Evolutionary conservation across 192 early-diverging fungal genomes (phyloP), one percentile per base, ranked within the genome.

Genomic region (Coemansia reversa): DNA sequence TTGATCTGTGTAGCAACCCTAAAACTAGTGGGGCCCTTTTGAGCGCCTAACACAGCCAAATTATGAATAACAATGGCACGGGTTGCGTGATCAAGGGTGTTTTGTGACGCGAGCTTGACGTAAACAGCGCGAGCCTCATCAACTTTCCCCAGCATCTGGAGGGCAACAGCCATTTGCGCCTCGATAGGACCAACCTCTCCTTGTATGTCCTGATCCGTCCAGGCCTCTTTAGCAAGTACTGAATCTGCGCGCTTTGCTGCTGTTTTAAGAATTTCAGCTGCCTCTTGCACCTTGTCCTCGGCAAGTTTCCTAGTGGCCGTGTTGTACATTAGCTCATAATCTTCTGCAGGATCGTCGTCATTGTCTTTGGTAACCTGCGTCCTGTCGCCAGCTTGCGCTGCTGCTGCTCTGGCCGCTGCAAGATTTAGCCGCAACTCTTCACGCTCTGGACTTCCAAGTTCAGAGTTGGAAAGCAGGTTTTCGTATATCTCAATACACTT

Each of bases 311-410:
- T 32, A 7, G 77, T 75, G 5, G 72, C 72, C 8, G 30, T 33
- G 35, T 80, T 80, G 29, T 74, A 80, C 54, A 71, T 54, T 7
- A 80, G 62, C 66, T 80, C 77, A 22, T 80, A 80, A 28, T 58
- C 51, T 32, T 42, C 66, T 2, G 30, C 11, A 9, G 47, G 1
- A 7, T 27, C 51, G 16, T 7, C 45, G 8, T 27, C 19, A 9
- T 23, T 18, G 14, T 25, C 18, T 32, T 12, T 14, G 3, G 20
- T 57, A 12, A 14, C n/a, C 27, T 28, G 30, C 1, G 16, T 14
- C 24, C 23, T 62, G 11, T 59, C 54, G 1, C 50, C 53, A 20
- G 39, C 30, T 42, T 80, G 77, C 5, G 69, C 68, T 16, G 63
- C 62, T 11, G 77, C 77, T 50, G 77, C 77, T 22, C 50, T 68